phyloP scores from a whole-genome alignment of 371 early-diverging fungal genomes.

The Mortierella sp. region DNA sequence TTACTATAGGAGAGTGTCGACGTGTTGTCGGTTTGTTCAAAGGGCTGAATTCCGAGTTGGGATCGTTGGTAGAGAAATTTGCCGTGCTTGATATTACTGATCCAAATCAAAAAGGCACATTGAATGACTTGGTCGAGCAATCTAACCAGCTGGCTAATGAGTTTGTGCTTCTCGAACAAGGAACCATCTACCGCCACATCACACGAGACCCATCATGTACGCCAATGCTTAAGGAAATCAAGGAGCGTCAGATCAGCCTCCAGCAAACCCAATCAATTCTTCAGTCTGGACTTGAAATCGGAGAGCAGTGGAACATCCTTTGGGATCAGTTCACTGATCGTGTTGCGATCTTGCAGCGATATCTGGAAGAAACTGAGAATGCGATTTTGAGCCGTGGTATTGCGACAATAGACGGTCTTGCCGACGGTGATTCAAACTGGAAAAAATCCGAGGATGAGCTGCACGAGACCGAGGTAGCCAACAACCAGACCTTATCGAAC shows the following conservation, averaged over 20 bases:
- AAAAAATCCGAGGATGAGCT: conserved; percentile 50
- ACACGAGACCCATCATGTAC: conserved; percentile 40
- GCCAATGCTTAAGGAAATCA: conserved; percentile 38
- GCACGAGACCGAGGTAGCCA: conserved; percentile 41
- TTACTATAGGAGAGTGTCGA: conserved; percentile 42
- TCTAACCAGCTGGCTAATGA: conserved; percentile 31
- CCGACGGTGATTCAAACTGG: conserved; percentile 48
- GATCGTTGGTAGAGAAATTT: conserved; percentile 11
- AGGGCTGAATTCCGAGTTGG: conserved; percentile 13
- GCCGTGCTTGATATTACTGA: conserved; percentile 27
- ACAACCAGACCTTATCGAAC: conserved; percentile 24
- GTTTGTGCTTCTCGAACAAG: conserved; percentile 33
- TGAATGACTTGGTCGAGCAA: conserved; percentile 32
- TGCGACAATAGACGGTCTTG: conserved; percentile 32
- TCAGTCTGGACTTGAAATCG: conserved; percentile 42
- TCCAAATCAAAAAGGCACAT: conserved; percentile 14
- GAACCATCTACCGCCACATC: conserved; percentile 28
- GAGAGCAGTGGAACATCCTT: conserved; percentile 51
- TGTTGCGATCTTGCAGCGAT: conserved; percentile 28
- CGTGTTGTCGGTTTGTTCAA: conserved; percentile 18
- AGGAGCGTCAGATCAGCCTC: conserved; percentile 17
- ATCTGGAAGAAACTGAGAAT: conserved; percentile 35
- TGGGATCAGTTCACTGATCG: conserved; percentile 53
- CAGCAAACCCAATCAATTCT: conserved; percentile 30
- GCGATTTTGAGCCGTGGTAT: conserved; percentile 38